Evolutionary conservation across 805 yeast genomes (phyloP).

Genomic region (Cyberlindnera veronae): DNA sequence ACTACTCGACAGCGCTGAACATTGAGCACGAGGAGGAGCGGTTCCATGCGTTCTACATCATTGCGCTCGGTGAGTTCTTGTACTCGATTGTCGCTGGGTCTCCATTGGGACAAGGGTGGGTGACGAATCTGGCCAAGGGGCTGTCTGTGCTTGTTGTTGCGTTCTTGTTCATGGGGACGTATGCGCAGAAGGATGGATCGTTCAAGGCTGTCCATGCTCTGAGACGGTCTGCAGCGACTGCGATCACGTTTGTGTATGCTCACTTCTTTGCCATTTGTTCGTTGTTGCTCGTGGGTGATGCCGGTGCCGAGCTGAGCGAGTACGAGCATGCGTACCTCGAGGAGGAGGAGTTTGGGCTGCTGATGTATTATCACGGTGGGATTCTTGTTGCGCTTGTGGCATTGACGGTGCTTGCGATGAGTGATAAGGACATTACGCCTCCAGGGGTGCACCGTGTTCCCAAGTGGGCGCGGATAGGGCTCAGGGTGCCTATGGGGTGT

Average conservation of each 20-base stretch:
- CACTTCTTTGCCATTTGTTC: slow-evolving; percentile 53
- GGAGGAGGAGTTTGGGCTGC: slow-evolving; percentile 37
- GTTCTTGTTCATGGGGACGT: slow-evolving; percentile 49
- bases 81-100: slow-evolving; percentile 47
- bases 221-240: slow-evolving; percentile 44
- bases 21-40: slow-evolving; percentile 68
- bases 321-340: slow-evolving; percentile 27
- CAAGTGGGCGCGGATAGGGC: slow-evolving; percentile 36
- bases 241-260: slow-evolving; percentile 41
- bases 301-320: slow-evolving; percentile 47
- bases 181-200: slow-evolving; percentile 50
- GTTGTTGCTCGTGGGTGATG: slow-evolving; percentile 54
- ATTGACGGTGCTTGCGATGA: slow-evolving; percentile 38
- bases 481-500: slow-evolving; percentile 40
- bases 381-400: slow-evolving; percentile 41
- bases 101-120: slow-evolving; percentile 45
- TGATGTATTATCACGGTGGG: slow-evolving; percentile 53
- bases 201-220: slow-evolving; percentile 50
- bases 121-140: slow-evolving; percentile 42
- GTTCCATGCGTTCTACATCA: slow-evolving; percentile 52
- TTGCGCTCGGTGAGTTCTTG: slow-evolving; percentile 63
- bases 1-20: slow-evolving; percentile 55
- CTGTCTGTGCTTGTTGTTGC: slow-evolving; percentile 46
- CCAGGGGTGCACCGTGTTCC: slow-evolving; percentile 30
- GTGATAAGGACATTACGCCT: slow-evolving; percentile 44